Base-by-base conservation (phyloP, 1,139 yeast genomes). In the Schizosaccharomyces versatilis region DNA sequence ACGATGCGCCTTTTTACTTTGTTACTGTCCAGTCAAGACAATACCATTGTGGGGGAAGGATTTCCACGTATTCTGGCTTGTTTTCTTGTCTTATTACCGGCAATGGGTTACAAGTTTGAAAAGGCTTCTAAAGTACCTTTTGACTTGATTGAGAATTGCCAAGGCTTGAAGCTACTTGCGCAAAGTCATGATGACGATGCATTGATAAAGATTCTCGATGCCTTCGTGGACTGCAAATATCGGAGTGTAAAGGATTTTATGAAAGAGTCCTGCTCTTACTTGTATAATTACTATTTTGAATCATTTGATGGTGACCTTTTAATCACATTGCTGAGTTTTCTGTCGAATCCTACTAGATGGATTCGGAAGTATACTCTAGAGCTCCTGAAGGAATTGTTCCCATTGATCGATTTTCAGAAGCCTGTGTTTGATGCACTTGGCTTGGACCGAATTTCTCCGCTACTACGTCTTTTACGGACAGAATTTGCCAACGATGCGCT, bases 361-460 rank as follows among this genome's bases (percentile, higher is more conserved):
- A 77, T 93, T 10, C 82, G 83, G 60, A 64, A 74, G 12, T 95
- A 90, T 66, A 78, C 93, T 0, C 73, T 93, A 78, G 80, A 78
- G 53, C 67, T 86, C 2, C 71, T 93, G 60, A 81, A 82, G 60
- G 76, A 78, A 53, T 67, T 90, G 9, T 76, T 93, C 61, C 93
- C 95, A 1, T 70, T 76, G 57, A 80, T 88, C 10, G 90, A 90
- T 64, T 71, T 88, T 57, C 78, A 78, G 54, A 71, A 82, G 54
- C 85, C 83, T 15, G 95, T 83, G 61, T 86, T 86, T 65, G 74
- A 77, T 47, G 94, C 94, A 1, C 81, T 86, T 52, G 98, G 98
- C 6, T 98, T 98, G 0, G 98, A 90, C 65, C 71, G 90, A 56
- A 84, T 93, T 3, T 82, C 95, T 1, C 98, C 99, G 0, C 70